These are phyloP conservation scores for Paraphaeosphaeria sporulosa DNA, from an alignment of 2,329 filamentous ascomycete species.

Conservation along the genomic window DNA sequence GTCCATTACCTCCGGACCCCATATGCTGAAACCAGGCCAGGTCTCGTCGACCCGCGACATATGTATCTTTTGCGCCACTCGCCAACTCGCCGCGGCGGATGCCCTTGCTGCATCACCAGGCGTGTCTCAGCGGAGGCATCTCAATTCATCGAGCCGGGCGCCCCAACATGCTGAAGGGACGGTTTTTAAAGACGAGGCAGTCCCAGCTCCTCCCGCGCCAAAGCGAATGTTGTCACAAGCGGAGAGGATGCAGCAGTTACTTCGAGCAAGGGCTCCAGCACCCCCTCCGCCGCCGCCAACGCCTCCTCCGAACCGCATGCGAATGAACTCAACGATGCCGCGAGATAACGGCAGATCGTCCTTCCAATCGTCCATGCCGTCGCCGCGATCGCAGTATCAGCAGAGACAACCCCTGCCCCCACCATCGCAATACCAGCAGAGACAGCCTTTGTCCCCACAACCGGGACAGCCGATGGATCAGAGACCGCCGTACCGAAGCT, in stretches of 20 bases:
- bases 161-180: conserved; percentile 40
- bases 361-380: conserved; percentile 15
- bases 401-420: conserved; percentile 25
- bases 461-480: conserved; percentile 15
- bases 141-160: conserved; percentile 43
- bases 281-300: conserved; percentile 20
- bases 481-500: conserved; percentile 24
- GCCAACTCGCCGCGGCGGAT: conserved; percentile 35
- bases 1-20: background rate
- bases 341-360: conserved; percentile 28
- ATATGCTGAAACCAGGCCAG: conserved; percentile 23
- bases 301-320: conserved; percentile 15
- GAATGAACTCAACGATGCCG: conserved; percentile 25
- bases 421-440: conserved; percentile 22
- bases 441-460: conserved; percentile 21
- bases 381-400: conserved; percentile 20
- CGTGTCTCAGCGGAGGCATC: conserved; percentile 37
- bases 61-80: conserved; percentile 50
- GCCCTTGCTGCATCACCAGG: conserved; percentile 20
- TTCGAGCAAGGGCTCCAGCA: conserved; percentile 28
- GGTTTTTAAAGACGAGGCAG: conserved; percentile 38
- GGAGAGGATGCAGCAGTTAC: conserved; percentile 36
- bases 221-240: conserved; percentile 33
- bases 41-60: conserved; percentile 46
- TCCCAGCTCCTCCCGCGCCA: conserved; percentile 20